These are phyloP conservation scores for Exophiala calicioides DNA, from an alignment of 2,329 filamentous ascomycete species.

Conservation along the genomic window DNA sequence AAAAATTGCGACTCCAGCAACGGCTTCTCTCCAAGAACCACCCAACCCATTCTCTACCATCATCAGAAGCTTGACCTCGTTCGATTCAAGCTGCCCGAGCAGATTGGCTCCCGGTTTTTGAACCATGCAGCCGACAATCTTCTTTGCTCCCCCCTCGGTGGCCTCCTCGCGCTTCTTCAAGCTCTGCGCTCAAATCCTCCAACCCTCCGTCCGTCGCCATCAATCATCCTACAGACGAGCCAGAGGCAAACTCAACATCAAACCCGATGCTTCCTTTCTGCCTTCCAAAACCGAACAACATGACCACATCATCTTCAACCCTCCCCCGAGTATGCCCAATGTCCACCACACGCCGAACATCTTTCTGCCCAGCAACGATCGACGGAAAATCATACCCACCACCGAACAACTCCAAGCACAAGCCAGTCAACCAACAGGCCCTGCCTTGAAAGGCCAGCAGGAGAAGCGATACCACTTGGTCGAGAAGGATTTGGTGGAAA, in stretches of 20 bases:
- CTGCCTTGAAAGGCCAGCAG: slow-evolving; percentile 52
- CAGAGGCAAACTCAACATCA: slow-evolving; percentile 53
- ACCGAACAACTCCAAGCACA: slow-evolving; percentile 31
- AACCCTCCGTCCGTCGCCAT: slow-evolving; percentile 39
- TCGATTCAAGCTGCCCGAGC: too few relatives aligned
- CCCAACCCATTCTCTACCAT: too few relatives aligned
- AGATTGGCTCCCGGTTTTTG: too few relatives aligned
- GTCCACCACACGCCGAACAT: slow-evolving; percentile 65
- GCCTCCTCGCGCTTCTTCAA: slow-evolving; percentile 32
- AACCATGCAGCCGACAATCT: slow-evolving; percentile 24
- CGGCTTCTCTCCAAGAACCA: too few relatives aligned
- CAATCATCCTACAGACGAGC: slow-evolving; percentile 54
- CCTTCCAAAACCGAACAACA: slow-evolving; percentile 40
- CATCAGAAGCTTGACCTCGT: too few relatives aligned
- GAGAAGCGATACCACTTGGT: slow-evolving; percentile 65
- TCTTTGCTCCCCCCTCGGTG: slow-evolving; percentile 6
- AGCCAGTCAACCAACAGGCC: slow-evolving; percentile 31
- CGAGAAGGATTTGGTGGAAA: slow-evolving; percentile 59
- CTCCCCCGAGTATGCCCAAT: slow-evolving; percentile 63
- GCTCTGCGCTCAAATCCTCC: slow-evolving; percentile 30
- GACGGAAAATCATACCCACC: slow-evolving; percentile 28
- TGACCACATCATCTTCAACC: slow-evolving; percentile 66
- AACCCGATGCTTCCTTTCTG: slow-evolving; percentile 55
- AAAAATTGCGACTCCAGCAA: too few relatives aligned
- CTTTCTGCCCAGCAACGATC: slow-evolving; percentile 62